phyloP scores from a whole-genome alignment of 768 basidiomycete species.

The Collybia mongolica region DNA sequence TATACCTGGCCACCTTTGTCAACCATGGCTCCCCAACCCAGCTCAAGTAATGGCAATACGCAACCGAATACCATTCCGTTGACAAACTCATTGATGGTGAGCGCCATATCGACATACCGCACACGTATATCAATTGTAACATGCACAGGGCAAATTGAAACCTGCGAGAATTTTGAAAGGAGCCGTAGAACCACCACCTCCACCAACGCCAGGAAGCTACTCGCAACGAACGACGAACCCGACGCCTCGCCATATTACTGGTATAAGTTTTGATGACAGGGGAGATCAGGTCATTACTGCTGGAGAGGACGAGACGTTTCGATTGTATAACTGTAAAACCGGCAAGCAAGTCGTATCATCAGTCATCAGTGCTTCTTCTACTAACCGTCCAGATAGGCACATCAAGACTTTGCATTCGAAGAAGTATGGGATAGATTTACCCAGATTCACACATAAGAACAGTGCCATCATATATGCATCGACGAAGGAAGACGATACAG shows the following conservation, averaged over 20 bases:
- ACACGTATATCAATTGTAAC: constrained; percentile 8
- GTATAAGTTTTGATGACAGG: constrained; percentile 86
- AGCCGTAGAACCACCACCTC: constrained; percentile 63
- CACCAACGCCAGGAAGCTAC: constrained; percentile 38
- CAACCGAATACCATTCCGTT: constrained; percentile 39
- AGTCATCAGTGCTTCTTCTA: constrained; percentile 18
- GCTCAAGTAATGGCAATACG: constrained; percentile 30
- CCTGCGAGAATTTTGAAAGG: constrained; percentile 87
- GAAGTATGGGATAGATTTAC: constrained; percentile 95
- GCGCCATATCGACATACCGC: constrained; percentile 6
- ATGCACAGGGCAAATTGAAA: constrained; percentile 67
- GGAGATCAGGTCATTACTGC: constrained; percentile 87
- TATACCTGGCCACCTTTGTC: neutral
- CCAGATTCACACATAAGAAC: constrained; percentile 92
- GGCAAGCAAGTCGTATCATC: constrained; percentile 79
- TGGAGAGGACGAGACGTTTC: constrained; percentile 89
- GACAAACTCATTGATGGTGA: constrained; percentile 52
- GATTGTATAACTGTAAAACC: constrained; percentile 82
- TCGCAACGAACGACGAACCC: constrained; percentile 34
- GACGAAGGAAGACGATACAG: constrained; percentile 92
- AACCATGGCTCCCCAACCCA: constrained; percentile 45
- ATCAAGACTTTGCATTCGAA: constrained; percentile 83
- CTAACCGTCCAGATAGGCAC: constrained; percentile 42
- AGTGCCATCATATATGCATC: constrained; percentile 86
- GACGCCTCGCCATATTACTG: constrained; percentile 78